Percentiles rank a stretch among this genome's conserved stretches.
phyloP scores from a whole-genome alignment of 331 rosid genomes.

The Quercus phellos region DNA sequence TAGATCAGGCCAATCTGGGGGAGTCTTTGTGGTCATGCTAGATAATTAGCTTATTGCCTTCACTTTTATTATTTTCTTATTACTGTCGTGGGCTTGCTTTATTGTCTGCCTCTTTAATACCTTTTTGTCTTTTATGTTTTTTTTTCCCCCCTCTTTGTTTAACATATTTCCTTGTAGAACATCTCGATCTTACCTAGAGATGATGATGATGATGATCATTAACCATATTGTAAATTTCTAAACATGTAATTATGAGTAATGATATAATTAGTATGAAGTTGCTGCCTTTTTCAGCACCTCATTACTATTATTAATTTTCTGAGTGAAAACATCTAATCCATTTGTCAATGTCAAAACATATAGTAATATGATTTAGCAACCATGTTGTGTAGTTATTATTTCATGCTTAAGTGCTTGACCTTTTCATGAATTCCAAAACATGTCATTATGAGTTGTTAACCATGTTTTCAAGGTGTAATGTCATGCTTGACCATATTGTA shows the following conservation, averaged over 20 bases:
- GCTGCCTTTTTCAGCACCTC: background rate
- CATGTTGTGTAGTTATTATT: too few species aligned
- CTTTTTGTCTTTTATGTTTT: background rate
- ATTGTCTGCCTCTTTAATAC: slow-evolving; percentile 26
- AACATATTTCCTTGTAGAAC: slow-evolving; percentile 18
- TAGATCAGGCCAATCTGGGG: slow-evolving; percentile 56
- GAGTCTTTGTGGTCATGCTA: slow-evolving; percentile 78
- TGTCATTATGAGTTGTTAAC: too few species aligned
- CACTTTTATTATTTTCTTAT: slow-evolving; percentile 26
- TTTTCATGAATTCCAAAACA: too few species aligned
- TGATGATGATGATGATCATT: slow-evolving; percentile 29
- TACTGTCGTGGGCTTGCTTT: slow-evolving; percentile 48
- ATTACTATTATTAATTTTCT: background rate
- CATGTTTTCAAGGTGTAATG: too few species aligned
- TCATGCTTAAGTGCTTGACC: too few species aligned
- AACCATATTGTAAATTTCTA: slow-evolving; percentile 41
- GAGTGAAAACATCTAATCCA: background rate
- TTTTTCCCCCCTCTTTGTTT: background rate
- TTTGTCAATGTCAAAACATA: too few species aligned
- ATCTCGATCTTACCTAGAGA: slow-evolving; percentile 21
- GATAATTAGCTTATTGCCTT: slow-evolving; percentile 24
- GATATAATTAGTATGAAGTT: slow-evolving; percentile 22
- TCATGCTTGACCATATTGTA: too few species aligned
- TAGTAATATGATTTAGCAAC: too few species aligned
- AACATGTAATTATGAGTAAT: slow-evolving; percentile 47